Evolutionary conservation across 129 eudicot species (phyloP).

Genomic region (Gnaphalium uliginosum): DNA sequence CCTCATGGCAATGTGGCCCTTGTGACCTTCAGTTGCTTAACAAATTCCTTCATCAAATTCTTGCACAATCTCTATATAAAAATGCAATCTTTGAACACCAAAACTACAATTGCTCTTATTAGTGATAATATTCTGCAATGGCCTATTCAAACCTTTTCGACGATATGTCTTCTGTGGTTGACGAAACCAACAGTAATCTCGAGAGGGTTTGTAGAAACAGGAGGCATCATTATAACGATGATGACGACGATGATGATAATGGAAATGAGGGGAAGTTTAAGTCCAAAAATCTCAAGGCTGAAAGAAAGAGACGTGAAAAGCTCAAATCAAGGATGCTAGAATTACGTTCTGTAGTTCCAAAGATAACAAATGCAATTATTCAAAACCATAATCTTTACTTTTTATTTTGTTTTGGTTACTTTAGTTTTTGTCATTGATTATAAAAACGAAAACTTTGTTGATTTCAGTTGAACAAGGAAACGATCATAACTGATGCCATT

Average conservation of each 20-base stretch:
- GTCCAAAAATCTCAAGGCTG: constrained; percentile 83
- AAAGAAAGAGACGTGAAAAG: constrained; percentile 73
- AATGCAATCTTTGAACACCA: constrained; percentile 5
- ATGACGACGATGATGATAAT: constrained; percentile 26
- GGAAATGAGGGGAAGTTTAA: constrained; percentile 43
- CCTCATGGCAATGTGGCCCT: constrained; percentile 41
- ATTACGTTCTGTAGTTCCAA: constrained; percentile 73
- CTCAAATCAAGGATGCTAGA: constrained; percentile 66
- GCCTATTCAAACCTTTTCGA: constrained; percentile 31
- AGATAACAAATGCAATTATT: constrained; percentile 77
- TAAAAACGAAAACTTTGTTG: constrained; percentile 9
- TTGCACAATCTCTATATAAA: constrained; percentile 28
- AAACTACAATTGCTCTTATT: not conserved
- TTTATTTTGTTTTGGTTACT: not conserved
- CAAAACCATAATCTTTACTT: not conserved
- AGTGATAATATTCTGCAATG: constrained; percentile 35
- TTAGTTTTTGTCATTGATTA: not conserved
- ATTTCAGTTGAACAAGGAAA: constrained; percentile 64
- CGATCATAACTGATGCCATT: constrained; percentile 74
- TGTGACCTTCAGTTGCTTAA: constrained; percentile 52
- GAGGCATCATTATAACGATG: constrained; percentile 19
- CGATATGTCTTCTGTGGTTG: constrained; percentile 24
- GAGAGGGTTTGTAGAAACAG: constrained; percentile 37
- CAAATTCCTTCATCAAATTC: constrained; percentile 27
- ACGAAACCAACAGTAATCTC: constrained; percentile 27